phyloP scores from a whole-genome alignment of 331 rosid species.

The Quercus tomentella region DNA sequence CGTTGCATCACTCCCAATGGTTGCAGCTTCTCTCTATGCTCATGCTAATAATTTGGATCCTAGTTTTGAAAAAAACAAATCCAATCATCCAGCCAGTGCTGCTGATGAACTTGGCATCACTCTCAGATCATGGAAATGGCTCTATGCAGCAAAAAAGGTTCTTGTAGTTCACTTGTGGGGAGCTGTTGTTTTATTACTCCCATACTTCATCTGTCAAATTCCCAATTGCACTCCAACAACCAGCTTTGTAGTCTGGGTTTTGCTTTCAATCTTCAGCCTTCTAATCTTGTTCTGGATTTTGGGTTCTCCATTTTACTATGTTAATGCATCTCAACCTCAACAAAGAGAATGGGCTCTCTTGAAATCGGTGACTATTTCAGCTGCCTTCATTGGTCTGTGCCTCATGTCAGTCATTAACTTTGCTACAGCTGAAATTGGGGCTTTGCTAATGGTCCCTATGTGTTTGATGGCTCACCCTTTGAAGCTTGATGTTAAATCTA shows the following conservation, averaged over 20 bases:
- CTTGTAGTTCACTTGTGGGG: slow-evolving; percentile 80
- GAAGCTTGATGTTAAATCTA: slow-evolving; percentile 49
- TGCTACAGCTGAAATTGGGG: slow-evolving; percentile 90
- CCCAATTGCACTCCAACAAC: slow-evolving; percentile 48
- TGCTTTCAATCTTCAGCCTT: slow-evolving; percentile 53
- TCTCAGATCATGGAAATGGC: slow-evolving; percentile 75
- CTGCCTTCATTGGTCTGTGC: slow-evolving; percentile 72
- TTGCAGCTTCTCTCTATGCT: slow-evolving; percentile 74
- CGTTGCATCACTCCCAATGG: slow-evolving; percentile 79
- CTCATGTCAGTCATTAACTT: slow-evolving; percentile 92
- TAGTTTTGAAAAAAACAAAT: slow-evolving; percentile 24
- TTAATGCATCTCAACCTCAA: slow-evolving; percentile 33
- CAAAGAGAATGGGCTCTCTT: slow-evolving; percentile 66
- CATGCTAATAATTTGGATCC: slow-evolving; percentile 32
- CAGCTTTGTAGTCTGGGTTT: slow-evolving; percentile 56
- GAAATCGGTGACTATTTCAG: slow-evolving; percentile 78
- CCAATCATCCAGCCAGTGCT: slow-evolving; percentile 26
- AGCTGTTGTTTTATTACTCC: slow-evolving; percentile 62
- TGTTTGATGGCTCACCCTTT: slow-evolving; percentile 81
- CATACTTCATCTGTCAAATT: slow-evolving; percentile 59
- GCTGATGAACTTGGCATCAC: slow-evolving; percentile 31
- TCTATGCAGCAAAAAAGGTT: slow-evolving; percentile 68
- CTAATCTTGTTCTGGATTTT: slow-evolving; percentile 39
- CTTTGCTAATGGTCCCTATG: slow-evolving; percentile 68
- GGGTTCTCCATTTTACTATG: slow-evolving; percentile 48